Evolutionary conservation across 768 basidiomycete species (phyloP).

Genomic region (Tulasnella calospora): DNA sequence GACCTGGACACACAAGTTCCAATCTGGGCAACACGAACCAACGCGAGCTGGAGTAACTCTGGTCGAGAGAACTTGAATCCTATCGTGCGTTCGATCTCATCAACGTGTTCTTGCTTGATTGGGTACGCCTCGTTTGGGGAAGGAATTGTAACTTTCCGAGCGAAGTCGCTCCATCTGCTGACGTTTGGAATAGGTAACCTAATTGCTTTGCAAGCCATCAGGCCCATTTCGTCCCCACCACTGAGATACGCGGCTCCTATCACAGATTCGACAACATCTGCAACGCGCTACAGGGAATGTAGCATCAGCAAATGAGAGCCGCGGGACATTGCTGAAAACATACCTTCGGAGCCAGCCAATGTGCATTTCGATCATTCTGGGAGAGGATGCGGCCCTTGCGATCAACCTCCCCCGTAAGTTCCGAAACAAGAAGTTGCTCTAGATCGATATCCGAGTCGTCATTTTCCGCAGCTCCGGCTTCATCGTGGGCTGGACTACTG

Average conservation of each 20-base stretch:
- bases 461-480: neutral
- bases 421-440: neutral
- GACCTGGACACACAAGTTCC: neutral
- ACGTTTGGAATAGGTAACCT: slow-evolving; percentile 60
- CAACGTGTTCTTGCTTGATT: slow-evolving; percentile 29
- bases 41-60: slow-evolving; percentile 62
- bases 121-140: neutral
- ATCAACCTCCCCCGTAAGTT: neutral
- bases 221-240: slow-evolving; percentile 62
- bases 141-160: neutral
- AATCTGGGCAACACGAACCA: slow-evolving; percentile 46
- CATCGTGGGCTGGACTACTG: neutral
- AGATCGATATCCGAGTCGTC: neutral
- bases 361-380: neutral
- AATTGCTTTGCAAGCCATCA: slow-evolving; percentile 59
- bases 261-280: slow-evolving; percentile 81
- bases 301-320: neutral
- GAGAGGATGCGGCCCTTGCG: neutral
- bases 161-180: slow-evolving; percentile 70
- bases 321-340: neutral
- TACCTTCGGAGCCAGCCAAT: neutral
- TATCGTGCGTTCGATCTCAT: slow-evolving; percentile 58
- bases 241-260: slow-evolving; percentile 76
- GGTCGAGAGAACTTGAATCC: slow-evolving; percentile 59
- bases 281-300: neutral